Base-by-base conservation (phyloP, 352 stramenopile genomes). In the Pythium apleroticum region DNA sequence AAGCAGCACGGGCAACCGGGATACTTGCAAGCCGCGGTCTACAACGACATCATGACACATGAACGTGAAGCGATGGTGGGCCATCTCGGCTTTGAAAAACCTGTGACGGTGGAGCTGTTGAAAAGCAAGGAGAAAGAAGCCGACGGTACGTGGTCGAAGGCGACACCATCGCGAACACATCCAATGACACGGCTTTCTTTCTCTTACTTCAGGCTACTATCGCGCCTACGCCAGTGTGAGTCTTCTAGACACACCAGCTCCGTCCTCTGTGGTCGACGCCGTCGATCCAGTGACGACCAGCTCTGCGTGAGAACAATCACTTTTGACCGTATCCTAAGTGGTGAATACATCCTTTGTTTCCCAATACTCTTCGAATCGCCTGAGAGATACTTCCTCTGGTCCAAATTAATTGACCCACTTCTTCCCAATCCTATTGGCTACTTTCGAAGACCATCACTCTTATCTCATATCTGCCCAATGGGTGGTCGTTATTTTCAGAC, bases 51-150 rank as follows among this genome's bases (percentile, higher is more conserved):
- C 15, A 24, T 17, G 17, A 24, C 57, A 17, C 12, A 41, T 12
- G 50, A 66, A 3, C 15, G 24, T 6, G 60, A 39, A 9, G 33
- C 7, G 9, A 28, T 46, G 14, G 33, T 35, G 1, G 30, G 31
- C 3, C 35, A 31, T 3, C 59, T 78, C 25, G 75, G 72, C 9
- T 66, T 24, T 10, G 73, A 81, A 10, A 17, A 15, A 3, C 72
- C 69, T 2, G 49, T 20, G 19, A 63, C 64, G 3, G 64, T 81
- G 12, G 73, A 79, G 43, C 37, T 84, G 17, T 52, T 78, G 43
- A 69, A 41, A 25, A 80, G 80, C 73, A 58, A 41, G 24, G 67
- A 76, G 52, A 77, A 58, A 55, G 71, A 74, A 11, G 27, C 64
- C 2, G 63, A 80, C 45, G 75, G 75, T 78, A 46, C 52, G 19